Base-by-base conservation (phyloP, 2,329 filamentous ascomycete species). In the Massarina eburnea region DNA sequence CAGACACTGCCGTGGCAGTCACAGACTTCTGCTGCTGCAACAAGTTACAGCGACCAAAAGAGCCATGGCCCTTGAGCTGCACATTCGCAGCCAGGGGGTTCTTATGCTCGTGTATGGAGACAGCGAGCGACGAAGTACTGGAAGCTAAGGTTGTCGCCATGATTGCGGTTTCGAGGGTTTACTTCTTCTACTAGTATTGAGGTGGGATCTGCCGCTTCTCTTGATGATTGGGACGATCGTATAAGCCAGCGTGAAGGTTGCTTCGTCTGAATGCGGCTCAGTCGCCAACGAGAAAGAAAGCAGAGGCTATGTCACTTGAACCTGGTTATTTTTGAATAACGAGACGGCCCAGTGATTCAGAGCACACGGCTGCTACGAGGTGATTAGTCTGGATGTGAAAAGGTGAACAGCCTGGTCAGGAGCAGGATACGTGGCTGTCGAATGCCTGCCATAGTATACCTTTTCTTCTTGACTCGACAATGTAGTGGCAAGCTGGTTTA, bases 191-290 rank as follows among this genome's bases (percentile, higher is more conserved):
- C 64, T 71, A 67, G 67, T 72, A 64, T 75, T 73, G 62, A 73
- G 67, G 56, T 74, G 74, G 45, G 74, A 71, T 61, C 75, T 71
- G 59, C 75, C 74, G 68, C 71, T 73, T 67, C 66, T 67, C 61
- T 73, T 74, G 61, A 61, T 66, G 42, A 73, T 71, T 40, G 68
- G 68, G 56, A 59, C 47, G 54, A 57, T 59, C 52, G 60, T 60
- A 58, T 61, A 57, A 64, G 71, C 71, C 71, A 73, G 70, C 66
- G 66, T 73, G 70, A 66, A 55, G 51, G 49, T 61, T 59, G 54
- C 55, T 62, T 49, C 48, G 51, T 54, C 49, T 41, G 52, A 37
- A 46, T 40, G 38, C 47, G 51, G 60, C 57, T 51, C 39, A 53
- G 39, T 58, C 52, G 61, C 58, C 62, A 44, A 48, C 36, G 42